Percentiles rank a stretch among this genome's conserved stretches.
These are phyloP conservation scores for Sorghum bicolor DNA, from an alignment of 176 grass and related monocot species.

Conservation along the genomic window Sorghum_bicolor_NCBIv3 NC_012870.2:75438501-75439000, in stretches of 20 bases:
- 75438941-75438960: slow-evolving; percentile 31
- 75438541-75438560: slow-evolving; percentile 13
- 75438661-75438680: slow-evolving; percentile 79
- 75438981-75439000: slow-evolving; percentile 67
- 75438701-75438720: slow-evolving; percentile 97
- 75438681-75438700: slow-evolving; percentile 91
- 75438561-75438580: slow-evolving; percentile 14
- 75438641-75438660: slow-evolving; percentile 93
- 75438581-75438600: background rate
- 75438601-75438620: slow-evolving; percentile 20
- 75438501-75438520: slow-evolving; percentile 92
- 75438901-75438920: slow-evolving; percentile 62
- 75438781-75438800: background rate
- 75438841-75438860: slow-evolving; percentile 94
- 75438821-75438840: slow-evolving; percentile 65
- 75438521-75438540: background rate
- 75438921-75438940: background rate
- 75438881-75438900: slow-evolving; percentile 70
- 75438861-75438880: slow-evolving; percentile 95
- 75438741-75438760: slow-evolving; percentile 3
- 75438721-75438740: slow-evolving; percentile 98
- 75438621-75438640: slow-evolving; percentile 1
- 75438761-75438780: background rate
- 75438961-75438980: slow-evolving; percentile 68
- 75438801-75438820: too few relatives aligned